Evolutionary conservation across 352 stramenopile genomes (phyloP).

Genomic region (Phytophthora meadii): DNA sequence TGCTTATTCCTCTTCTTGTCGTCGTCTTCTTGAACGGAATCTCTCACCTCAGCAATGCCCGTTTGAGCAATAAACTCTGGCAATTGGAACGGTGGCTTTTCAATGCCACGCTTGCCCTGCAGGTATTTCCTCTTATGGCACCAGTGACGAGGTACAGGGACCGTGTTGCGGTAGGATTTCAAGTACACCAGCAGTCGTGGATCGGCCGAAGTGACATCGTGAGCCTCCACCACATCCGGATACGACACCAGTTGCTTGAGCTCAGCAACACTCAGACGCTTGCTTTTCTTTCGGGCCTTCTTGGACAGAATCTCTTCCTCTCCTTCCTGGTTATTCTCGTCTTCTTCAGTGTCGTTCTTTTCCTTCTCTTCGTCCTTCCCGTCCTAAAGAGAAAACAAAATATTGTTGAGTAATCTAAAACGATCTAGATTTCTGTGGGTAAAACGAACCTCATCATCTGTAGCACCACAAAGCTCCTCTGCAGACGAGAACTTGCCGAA

Average conservation of each 20-base stretch:
- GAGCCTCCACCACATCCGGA: constrained; percentile 96
- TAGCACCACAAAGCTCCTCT: constrained; percentile 78
- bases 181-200: constrained; percentile 96
- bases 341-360: constrained; percentile 17
- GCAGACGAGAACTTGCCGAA: constrained; percentile 87
- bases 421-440: background rate
- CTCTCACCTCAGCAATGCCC: constrained; percentile 86
- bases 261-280: constrained; percentile 94
- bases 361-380: constrained; percentile 33
- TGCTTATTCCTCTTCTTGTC: constrained; percentile 93
- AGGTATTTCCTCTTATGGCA: constrained; percentile 99
- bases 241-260: constrained; percentile 95
- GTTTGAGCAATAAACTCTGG: constrained; percentile 99
- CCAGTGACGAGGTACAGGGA: constrained; percentile 97
- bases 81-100: constrained; percentile 95
- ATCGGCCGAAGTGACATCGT: constrained; percentile 97
- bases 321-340: constrained; percentile 39
- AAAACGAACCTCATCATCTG: constrained; percentile 49
- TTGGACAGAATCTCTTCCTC: constrained; percentile 80
- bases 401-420: constrained; percentile 1
- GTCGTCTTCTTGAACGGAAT: constrained; percentile 82
- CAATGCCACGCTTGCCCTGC: constrained; percentile 95
- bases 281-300: constrained; percentile 94
- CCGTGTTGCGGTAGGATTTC: constrained; percentile 96
- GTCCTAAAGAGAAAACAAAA: constrained; percentile 24